phyloP scores from a whole-genome alignment of 2,329 filamentous ascomycete genomes.

The Juglanconis juglandina region DNA sequence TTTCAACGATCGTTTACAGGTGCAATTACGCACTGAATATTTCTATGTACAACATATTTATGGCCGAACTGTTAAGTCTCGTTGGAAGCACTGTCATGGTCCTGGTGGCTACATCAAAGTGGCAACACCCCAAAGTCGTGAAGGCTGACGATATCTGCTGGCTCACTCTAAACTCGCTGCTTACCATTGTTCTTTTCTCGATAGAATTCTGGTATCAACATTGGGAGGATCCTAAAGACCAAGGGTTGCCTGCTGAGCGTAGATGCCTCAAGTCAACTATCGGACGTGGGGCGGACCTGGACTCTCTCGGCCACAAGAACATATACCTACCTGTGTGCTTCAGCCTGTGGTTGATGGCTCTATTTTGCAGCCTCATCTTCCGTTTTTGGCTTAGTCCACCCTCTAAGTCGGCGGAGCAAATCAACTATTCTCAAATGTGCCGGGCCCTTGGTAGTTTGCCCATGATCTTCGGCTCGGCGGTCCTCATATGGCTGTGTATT shows the following conservation, averaged over 20 bases:
- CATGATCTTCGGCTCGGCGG: not conserved
- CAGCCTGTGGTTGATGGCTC: not conserved
- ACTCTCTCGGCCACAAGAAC: not conserved
- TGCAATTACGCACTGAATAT: not conserved
- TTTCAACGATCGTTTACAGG: not conserved
- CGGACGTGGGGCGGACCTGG: not conserved
- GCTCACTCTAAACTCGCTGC: not conserved
- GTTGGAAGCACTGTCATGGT: not conserved
- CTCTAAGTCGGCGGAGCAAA: too few relatives aligned
- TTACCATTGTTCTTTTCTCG: not conserved
- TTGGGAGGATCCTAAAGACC: not conserved
- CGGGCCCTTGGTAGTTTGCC: not conserved
- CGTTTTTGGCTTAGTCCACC: not conserved
- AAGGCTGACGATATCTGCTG: not conserved
- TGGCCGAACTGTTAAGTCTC: not conserved
- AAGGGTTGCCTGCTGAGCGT: not conserved
- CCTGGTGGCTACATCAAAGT: not conserved
- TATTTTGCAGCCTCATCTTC: not conserved
- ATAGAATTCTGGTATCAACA: conserved; percentile 1
- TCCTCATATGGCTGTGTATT: not conserved
- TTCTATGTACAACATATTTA: not conserved
- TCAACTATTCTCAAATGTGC: too few relatives aligned
- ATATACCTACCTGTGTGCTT: not conserved
- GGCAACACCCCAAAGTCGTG: not conserved
- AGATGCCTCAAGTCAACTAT: not conserved